Percentiles rank a stretch among this genome's conserved stretches.
These are phyloP conservation scores for Suillus discolor DNA, from an alignment of 768 basidiomycete genomes.

Conservation along the genomic window DNA sequence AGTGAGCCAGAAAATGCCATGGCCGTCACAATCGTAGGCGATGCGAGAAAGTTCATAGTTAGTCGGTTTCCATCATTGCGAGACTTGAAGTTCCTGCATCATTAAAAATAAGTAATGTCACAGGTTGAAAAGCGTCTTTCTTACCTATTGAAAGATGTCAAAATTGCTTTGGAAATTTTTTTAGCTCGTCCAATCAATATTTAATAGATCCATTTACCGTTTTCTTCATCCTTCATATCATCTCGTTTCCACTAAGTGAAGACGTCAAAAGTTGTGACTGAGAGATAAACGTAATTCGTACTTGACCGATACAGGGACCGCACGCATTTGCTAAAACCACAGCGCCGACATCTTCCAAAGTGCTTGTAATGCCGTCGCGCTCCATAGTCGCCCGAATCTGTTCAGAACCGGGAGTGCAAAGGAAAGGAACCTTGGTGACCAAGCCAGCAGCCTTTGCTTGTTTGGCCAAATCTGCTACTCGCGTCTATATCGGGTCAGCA, in stretches of 20 bases:
- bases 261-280: conserved; percentile 10
- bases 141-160: conserved; percentile 95
- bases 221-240: conserved; percentile 86
- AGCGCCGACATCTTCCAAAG: conserved; percentile 88
- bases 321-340: conserved; percentile 96
- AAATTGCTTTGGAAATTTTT: conserved; percentile 69
- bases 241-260: conserved; percentile 83
- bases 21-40: conserved; percentile 95
- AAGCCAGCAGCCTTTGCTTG: conserved; percentile 89
- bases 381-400: conserved; percentile 98
- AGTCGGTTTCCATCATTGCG: conserved; percentile 93
- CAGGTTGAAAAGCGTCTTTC: conserved; percentile 16
- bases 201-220: conserved; percentile 54
- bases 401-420: conserved; percentile 91
- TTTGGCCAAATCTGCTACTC: conserved; percentile 86
- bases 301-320: conserved; percentile 98
- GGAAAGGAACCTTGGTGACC: conserved; percentile 80
- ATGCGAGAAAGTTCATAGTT: conserved; percentile 98
- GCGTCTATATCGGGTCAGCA: conserved; percentile 54
- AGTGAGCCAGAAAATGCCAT: conserved; percentile 95
- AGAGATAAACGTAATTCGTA: conserved; percentile 28
- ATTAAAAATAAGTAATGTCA: conserved; percentile 8
- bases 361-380: conserved; percentile 83
- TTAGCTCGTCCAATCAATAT: conserved; percentile 10
- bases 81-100: conserved; percentile 76